Evolutionary conservation across 179 eudicot species (phyloP), one percentile per base, ranked within the genome.

Genomic region (Camellia oleifera): DNA sequence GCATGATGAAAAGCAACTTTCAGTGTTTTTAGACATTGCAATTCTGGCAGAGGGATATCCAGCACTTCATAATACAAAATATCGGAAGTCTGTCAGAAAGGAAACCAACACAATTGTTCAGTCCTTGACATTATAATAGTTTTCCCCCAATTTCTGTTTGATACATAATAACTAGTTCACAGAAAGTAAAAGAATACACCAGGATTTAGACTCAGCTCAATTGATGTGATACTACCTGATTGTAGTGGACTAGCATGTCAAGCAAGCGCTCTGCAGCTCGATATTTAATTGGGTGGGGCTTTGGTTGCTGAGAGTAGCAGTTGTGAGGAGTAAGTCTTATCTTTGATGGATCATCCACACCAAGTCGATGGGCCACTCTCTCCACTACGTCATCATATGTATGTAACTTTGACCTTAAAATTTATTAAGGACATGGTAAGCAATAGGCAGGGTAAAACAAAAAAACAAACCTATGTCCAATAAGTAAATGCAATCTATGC

Each of bases 221-320:
- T 57, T 23, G 2, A 58, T 64, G 40, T 32, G 52, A 23, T 11
- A 73, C 20, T 69, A 91, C 97, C 94, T 92, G 94, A 81, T 91
- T 90, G 83, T 94, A 89, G 79, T 91, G 97, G 76, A 88, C 83
- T 77, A 94, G 85, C 98, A 94, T 94, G 81, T 92, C 97, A 76
- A 89, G 76, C 82, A 94, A 85, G 87, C 82, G 93, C 18, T 91
- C 94, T 14, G 84, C 91, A 20, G 91, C 97, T 80, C 98, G 85
- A 73, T 92, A 94, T 80, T 90, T 92, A 7, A 94, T 90, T 61
- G 91, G 90, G 23, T 92, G 94, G 48, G 98, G 97, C 74, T 91
- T 94, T 53, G 98, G 98, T 80, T 92, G 97, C 84, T 92, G 97
- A 68, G 97, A 92, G 84, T 94, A 91, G 83, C 97, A 92, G 76